A percentile compares a stretch with the other conserved stretches of the same genome.
Conservation (phyloP, 2,329 filamentous ascomycete genomes). For the Thermomyces lanuginosus region DNA sequence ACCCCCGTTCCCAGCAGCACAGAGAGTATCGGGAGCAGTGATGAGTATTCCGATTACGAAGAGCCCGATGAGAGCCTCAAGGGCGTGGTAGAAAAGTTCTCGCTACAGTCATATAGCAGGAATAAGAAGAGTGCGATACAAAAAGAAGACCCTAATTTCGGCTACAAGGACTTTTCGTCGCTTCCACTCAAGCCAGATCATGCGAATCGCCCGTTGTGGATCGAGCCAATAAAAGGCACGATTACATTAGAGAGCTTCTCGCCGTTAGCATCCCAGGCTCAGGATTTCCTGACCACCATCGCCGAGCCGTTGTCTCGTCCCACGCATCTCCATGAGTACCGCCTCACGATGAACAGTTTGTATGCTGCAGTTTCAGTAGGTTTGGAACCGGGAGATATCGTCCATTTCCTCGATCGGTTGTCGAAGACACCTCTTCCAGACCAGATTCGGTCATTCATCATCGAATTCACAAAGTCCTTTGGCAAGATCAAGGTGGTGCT, state of each 20-base stretch:
- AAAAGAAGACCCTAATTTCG: conserved; percentile 39
- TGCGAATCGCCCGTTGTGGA: conserved; percentile 79
- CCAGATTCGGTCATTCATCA: conserved; percentile 62
- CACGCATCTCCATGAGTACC: conserved; percentile 83
- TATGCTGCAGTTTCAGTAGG: conserved; percentile 93
- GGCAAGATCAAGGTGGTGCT: conserved; percentile 91
- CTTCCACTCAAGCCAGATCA: conserved; percentile 76
- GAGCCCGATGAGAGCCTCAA: conserved; percentile 32
- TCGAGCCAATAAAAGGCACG: conserved; percentile 69
- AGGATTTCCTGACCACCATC: conserved; percentile 91
- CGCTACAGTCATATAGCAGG: conserved; percentile 35
- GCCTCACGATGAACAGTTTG: conserved; percentile 76
- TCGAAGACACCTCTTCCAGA: conserved; percentile 76
- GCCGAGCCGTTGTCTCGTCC: conserved; percentile 84
- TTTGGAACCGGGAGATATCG: conserved; percentile 76
- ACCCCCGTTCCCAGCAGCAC: conserved; percentile 30
- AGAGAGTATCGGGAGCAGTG: conserved; percentile 34
- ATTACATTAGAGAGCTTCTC: conserved; percentile 94
- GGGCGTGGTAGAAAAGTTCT: conserved; percentile 38
- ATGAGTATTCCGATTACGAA: conserved; percentile 41
- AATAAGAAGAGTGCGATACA: conserved; percentile 25
- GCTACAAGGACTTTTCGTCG: conserved; percentile 62
- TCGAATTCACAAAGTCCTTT: conserved; percentile 74
- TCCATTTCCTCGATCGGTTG: conserved; percentile 70
- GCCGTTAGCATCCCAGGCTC: conserved; percentile 66